Conservation (phyloP, 805 yeast genomes). For the Torulaspora franciscae region DNA sequence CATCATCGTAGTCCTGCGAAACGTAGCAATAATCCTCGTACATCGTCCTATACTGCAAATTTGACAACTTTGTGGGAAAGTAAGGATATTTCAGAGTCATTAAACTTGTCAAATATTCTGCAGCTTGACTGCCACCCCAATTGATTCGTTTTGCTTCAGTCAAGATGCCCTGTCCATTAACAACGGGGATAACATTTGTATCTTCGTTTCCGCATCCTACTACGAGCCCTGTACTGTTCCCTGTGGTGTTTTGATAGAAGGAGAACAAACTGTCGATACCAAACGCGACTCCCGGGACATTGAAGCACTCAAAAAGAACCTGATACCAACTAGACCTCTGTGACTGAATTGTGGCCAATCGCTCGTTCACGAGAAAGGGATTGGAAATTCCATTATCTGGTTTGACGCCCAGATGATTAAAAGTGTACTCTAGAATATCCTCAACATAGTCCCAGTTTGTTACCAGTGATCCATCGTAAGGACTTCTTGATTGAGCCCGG, state of each 20-base stretch:
- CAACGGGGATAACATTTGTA: slow-evolving; percentile 76
- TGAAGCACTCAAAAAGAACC: slow-evolving; percentile 77
- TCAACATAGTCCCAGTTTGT: slow-evolving; percentile 94
- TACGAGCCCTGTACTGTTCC: slow-evolving; percentile 56
- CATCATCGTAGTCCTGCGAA: slow-evolving; percentile 61
- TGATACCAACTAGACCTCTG: slow-evolving; percentile 78
- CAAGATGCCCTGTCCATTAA: slow-evolving; percentile 61
- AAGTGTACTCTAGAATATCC: slow-evolving; percentile 73
- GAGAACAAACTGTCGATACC: slow-evolving; percentile 85
- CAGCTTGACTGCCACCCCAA: slow-evolving; percentile 84
- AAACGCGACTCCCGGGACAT: slow-evolving; percentile 64
- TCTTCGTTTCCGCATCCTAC: slow-evolving; percentile 79
- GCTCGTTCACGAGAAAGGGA: slow-evolving; percentile 79
- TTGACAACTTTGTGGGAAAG: slow-evolving; percentile 71
- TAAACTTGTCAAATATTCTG: slow-evolving; percentile 55
- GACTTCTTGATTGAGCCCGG: slow-evolving; percentile 64
- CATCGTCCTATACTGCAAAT: slow-evolving; percentile 59
- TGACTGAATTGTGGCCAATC: slow-evolving; percentile 60
- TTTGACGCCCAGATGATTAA: slow-evolving; percentile 68
- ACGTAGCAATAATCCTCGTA: slow-evolving; percentile 76
- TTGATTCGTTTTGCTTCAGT: slow-evolving; percentile 73
- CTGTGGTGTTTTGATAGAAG: slow-evolving; percentile 50
- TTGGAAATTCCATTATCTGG: slow-evolving; percentile 55
- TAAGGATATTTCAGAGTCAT: slow-evolving; percentile 83
- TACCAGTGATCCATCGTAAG: slow-evolving; percentile 81